Base-by-base conservation (phyloP, 139 green algal species). In the Desmodesmus armatus region DNA sequence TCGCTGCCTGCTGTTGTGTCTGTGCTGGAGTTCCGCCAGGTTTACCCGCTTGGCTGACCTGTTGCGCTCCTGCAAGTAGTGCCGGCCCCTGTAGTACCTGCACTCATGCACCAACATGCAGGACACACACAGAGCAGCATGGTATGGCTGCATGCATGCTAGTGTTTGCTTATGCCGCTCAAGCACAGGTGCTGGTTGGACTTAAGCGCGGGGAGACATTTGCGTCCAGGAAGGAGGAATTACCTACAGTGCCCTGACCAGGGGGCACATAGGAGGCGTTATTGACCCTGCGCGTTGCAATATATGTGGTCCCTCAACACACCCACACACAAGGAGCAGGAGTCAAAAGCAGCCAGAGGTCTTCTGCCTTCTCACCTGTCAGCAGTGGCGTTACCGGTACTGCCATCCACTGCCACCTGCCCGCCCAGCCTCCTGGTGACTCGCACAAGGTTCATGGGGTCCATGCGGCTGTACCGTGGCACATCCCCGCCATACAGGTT, bases 401-500 rank as follows among this genome's bases (percentile, higher is more conserved):
- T 71, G 1, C 3, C 37, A 5, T 49, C 40, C n/a, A n/a, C n/a
- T 25, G 49, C 43, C 60, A 53, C 62, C 4, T 47, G 63, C 51
- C 51, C 63, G 21, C n/a, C 51, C 37, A 27, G 72, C 25, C 53
- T 75, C 44, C 21, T 67, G 19, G 37, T 75, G 69, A 43, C 70
- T 43, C 51, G 71, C 0, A 91, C 87, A 23, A 93, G 79, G 0
- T 90, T 79, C 5, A 89, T 44, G 0, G 91, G 91, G 60, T 95
- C 92, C 7, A 80, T 7, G 3, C 92, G 63, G 43, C 81, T 58
- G 87, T 95, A 96, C 15, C 78, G 65, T 6, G 93, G 82, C 0
- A 96, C 80, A 40, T 93, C 85, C 11, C 72, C 83, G 33, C 85
- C 89, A 66, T 96, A 94, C 82, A 96, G 85, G 5, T 81, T 87